phyloP scores from a whole-genome alignment of 441 rosid species.

The Euphorbia celastroides region DNA sequence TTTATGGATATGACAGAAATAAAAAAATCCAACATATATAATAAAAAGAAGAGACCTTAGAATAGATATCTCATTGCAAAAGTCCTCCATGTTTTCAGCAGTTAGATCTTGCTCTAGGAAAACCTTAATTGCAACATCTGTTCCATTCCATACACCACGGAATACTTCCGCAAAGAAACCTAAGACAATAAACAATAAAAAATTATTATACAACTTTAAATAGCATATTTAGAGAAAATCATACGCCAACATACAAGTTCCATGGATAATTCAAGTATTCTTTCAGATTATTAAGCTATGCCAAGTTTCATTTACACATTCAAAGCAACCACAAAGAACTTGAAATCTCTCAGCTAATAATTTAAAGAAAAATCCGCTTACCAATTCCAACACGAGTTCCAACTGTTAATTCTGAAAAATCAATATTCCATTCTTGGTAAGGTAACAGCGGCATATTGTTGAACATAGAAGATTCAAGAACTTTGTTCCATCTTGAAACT shows the following conservation, averaged over 20 bases:
- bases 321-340: neutral
- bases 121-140: conserved; percentile 96
- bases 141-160: conserved; percentile 97
- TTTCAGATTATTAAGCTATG: neutral
- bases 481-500: conserved; percentile 73
- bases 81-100: conserved; percentile 97
- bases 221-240: neutral
- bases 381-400: conserved; percentile 99
- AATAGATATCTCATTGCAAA: conserved; percentile 96
- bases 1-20: conserved; percentile 15
- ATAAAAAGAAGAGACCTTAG: conserved; percentile 65
- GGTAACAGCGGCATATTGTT: conserved; percentile 69
- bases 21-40: conserved; percentile 16
- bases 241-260: neutral
- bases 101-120: conserved; percentile 98
- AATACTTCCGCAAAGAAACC: conserved; percentile 99
- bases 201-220: conserved; percentile 8
- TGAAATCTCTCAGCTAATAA: neutral
- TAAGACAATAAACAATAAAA: conserved; percentile 17
- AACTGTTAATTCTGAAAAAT: conserved; percentile 84
- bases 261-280: neutral
- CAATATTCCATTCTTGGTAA: conserved; percentile 92
- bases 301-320: conserved; percentile 5
- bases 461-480: conserved; percentile 89
- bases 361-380: conserved; percentile 25